Percentiles rank a stretch among this genome's conserved stretches.
Conservation (phyloP, 768 basidiomycete genomes). For the Phylloporus arenicola region DNA sequence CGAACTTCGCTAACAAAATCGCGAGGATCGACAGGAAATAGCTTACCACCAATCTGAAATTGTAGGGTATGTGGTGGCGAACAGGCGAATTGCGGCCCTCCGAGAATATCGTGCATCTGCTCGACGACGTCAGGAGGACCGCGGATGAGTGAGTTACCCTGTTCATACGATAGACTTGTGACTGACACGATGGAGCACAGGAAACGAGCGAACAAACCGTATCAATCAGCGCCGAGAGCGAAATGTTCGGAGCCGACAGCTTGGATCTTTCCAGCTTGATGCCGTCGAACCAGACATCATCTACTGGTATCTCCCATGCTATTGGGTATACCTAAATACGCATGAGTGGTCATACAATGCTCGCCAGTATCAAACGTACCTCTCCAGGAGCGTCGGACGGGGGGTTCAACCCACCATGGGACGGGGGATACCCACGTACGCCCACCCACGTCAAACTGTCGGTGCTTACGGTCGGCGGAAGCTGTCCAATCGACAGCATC, state of each 20-base stretch:
- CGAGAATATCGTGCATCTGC: conserved; percentile 40
- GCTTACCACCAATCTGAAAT: conserved; percentile 62
- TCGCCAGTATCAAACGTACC: conserved; percentile 33
- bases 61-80: conserved; percentile 54
- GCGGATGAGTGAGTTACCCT: conserved; percentile 77
- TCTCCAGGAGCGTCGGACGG: conserved; percentile 56
- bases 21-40: conserved; percentile 72
- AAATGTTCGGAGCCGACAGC: conserved; percentile 42
- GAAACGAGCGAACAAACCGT: conserved; percentile 40
- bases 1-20: conserved; percentile 53
- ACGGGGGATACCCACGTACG: conserved; percentile 48
- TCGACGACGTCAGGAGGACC: conserved; percentile 63
- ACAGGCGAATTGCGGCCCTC: conserved; percentile 50
- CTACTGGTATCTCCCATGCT: conserved; percentile 68
- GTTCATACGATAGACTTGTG: background rate
- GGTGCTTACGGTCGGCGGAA: conserved; percentile 46
- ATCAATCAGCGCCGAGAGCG: conserved; percentile 63
- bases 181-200: background rate
- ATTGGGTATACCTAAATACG: conserved; percentile 48
- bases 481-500: conserved; percentile 57
- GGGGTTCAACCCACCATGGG: conserved; percentile 50
- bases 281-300: conserved; percentile 70
- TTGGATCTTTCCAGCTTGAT: conserved; percentile 51
- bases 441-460: conserved; percentile 61
- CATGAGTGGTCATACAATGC: conserved; percentile 2